Conservation (phyloP, 2,329 filamentous ascomycete species). For the Botrytis fragariae region DNA sequence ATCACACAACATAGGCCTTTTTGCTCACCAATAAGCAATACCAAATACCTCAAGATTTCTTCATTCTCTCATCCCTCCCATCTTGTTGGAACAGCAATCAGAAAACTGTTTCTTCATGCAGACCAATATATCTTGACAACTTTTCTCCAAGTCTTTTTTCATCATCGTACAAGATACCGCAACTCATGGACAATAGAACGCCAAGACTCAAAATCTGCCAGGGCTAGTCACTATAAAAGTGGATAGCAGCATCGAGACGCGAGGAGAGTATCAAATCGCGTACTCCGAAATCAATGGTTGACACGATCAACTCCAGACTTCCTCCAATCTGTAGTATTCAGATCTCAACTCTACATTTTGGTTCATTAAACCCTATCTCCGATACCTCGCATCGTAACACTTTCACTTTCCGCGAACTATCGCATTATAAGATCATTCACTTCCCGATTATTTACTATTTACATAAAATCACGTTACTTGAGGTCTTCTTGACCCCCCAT, state of each 20-base stretch:
- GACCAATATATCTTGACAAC: background rate
- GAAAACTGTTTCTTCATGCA: background rate
- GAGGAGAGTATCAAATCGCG: slow-evolving; percentile 5
- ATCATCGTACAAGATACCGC: background rate
- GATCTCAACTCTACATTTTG: background rate
- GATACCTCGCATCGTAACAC: background rate
- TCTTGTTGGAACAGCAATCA: background rate
- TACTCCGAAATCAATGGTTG: background rate
- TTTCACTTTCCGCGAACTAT: background rate
- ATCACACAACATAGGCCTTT: background rate
- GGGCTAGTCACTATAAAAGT: background rate
- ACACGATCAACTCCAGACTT: background rate
- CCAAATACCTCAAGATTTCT: background rate
- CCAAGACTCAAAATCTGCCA: background rate
- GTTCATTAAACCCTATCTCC: background rate
- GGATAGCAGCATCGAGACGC: background rate
- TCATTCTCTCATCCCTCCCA: background rate
- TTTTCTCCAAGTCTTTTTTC: background rate
- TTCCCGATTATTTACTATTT: background rate
- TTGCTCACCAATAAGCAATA: background rate
- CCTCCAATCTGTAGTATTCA: background rate
- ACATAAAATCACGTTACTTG: background rate
- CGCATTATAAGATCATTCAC: background rate
- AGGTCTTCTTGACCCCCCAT: background rate
- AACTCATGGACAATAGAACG: background rate